These are phyloP conservation scores for Fusarium cyanostomum DNA, from an alignment of 2,329 filamentous ascomycete species.

Conservation along the genomic window DNA sequence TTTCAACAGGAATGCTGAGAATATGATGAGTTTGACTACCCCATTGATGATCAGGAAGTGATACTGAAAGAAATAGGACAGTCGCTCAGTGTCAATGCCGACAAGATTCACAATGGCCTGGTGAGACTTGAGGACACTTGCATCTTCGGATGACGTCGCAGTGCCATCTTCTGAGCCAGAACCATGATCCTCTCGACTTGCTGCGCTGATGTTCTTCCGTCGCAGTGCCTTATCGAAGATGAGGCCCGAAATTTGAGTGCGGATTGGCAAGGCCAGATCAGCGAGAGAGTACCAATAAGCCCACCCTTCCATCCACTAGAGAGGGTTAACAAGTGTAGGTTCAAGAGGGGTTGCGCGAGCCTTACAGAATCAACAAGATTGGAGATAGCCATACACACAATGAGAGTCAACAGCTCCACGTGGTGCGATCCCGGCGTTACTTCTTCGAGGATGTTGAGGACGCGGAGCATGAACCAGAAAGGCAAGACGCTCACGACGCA, in stretches of 20 bases:
- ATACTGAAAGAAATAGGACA: conserved; percentile 73
- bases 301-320: conserved; percentile 68
- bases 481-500: conserved; percentile 72
- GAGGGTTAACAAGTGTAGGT: neutral
- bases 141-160: conserved; percentile 50
- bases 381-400: conserved; percentile 68
- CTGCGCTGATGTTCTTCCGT: conserved; percentile 76
- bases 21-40: conserved; percentile 69
- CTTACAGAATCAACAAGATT: conserved; percentile 61
- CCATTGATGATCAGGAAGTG: conserved; percentile 72
- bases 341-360: neutral
- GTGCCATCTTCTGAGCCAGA: conserved; percentile 54
- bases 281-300: conserved; percentile 72
- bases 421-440: conserved; percentile 57
- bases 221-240: conserved; percentile 80
- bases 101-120: conserved; percentile 81
- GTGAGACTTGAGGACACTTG: conserved; percentile 52
- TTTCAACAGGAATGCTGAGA: conserved; percentile 70
- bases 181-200: conserved; percentile 54
- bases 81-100: conserved; percentile 74
- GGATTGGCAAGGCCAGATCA: conserved; percentile 70
- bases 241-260: conserved; percentile 73
- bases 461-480: conserved; percentile 72
- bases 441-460: conserved; percentile 70
- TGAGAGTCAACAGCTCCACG: conserved; percentile 70